Evolutionary conservation across 2,329 filamentous ascomycete genomes (phyloP).

Genomic region (Neodidymelliopsis sp.): DNA sequence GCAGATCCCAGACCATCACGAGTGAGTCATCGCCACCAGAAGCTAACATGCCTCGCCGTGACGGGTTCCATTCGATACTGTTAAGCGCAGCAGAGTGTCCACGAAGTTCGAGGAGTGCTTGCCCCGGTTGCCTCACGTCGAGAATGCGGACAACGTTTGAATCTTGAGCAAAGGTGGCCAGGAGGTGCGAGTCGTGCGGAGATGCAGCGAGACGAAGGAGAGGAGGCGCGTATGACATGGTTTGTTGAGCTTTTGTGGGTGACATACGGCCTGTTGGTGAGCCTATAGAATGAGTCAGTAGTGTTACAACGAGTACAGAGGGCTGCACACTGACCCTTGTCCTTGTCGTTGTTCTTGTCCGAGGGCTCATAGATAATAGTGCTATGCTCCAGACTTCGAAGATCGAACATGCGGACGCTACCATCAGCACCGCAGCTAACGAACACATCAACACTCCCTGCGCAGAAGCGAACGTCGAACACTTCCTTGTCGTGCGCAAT

Average conservation of each 20-base stretch:
- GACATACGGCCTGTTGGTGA: slow-evolving; percentile 65
- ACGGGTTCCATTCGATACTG: slow-evolving; percentile 94
- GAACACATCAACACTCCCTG: slow-evolving; percentile 97
- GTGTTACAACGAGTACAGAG: not conserved
- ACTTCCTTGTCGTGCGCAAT: slow-evolving; percentile 99
- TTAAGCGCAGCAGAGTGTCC: slow-evolving; percentile 88
- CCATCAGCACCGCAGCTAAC: slow-evolving; percentile 97
- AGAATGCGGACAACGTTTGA: slow-evolving; percentile 92
- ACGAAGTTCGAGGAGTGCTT: slow-evolving; percentile 90
- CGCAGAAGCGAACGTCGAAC: slow-evolving; percentile 97
- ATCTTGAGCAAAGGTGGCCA: slow-evolving; percentile 96
- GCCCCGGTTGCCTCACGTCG: slow-evolving; percentile 93
- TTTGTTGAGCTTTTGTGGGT: slow-evolving; percentile 78
- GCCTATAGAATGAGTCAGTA: slow-evolving; percentile 37
- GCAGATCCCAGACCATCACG: slow-evolving; percentile 91
- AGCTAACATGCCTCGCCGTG: slow-evolving; percentile 83
- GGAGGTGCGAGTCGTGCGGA: slow-evolving; percentile 91
- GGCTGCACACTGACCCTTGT: slow-evolving; percentile 50
- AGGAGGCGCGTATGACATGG: slow-evolving; percentile 69
- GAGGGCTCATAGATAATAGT: slow-evolving; percentile 99
- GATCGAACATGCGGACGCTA: slow-evolving; percentile 97
- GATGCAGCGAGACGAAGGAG: slow-evolving; percentile 85
- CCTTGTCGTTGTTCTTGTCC: slow-evolving; percentile 70
- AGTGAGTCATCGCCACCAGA: slow-evolving; percentile 92
- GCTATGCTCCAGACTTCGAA: slow-evolving; percentile 94